Base-by-base conservation (phyloP, 1,284 basidiomycete species). In the Sporisorium sorghi region DNA sequence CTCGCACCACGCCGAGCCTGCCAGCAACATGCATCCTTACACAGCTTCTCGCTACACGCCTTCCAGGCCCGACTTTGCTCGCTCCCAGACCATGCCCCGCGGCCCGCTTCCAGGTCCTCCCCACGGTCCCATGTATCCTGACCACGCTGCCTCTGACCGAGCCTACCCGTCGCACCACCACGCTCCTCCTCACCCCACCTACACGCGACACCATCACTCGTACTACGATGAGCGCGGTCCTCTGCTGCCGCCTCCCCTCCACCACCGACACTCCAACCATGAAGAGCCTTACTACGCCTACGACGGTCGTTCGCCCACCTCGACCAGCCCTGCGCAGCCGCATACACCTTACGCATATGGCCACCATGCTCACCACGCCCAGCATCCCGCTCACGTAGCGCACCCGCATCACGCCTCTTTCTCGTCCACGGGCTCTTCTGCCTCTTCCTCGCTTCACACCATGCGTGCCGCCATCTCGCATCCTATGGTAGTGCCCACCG, bases 171-270 rank as follows among this genome's bases (percentile, higher is more conserved):
- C 62, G 26, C 58, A 65, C 28, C 58, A 65, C 28, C 53, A 56
- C 21, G 55, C 60, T 48, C 58, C 57, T 44, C 62, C 60, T 40
- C 62, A 62, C 28, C 68, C 68, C 2, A 65, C 65, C 42, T 69
- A 58, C 50, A 56, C 58, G 1, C 58, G 72, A 33, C 66, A 74
- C 17, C 62, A 66, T n/a, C 72, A 70, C 43, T 70, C 72, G 32
- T 74, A 69, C 62, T 74, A 74, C 37, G 66, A 70, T 43, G 72
- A 74, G 58, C 66, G 66, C 21, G 72, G 59, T 1, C 66, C 66
- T 10, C 19, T 66, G 28, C 66, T 66, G 21, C 72, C 63, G 1
- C 72, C 72, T 51, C 66, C 72, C n/a, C 52, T 74, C 10, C 72
- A 74, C 48, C 56, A 66, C 32, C 58, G 66, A 44, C 71, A 68